Evolutionary conservation across 2,329 filamentous ascomycete genomes (phyloP).

Genomic region (Juglanconis oblonga): DNA sequence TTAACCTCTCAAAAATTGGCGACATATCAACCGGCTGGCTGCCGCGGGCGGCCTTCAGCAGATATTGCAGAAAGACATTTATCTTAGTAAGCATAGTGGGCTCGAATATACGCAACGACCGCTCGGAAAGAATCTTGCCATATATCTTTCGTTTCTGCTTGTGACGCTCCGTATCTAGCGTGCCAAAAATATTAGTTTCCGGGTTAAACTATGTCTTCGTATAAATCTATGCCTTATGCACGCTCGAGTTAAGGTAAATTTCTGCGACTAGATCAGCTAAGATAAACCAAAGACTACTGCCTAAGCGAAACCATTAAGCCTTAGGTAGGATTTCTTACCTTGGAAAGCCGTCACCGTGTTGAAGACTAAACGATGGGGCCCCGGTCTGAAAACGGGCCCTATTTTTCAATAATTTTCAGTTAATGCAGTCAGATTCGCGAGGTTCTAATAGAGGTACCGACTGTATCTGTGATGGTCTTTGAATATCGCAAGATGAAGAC

Average conservation of each 20-base stretch:
- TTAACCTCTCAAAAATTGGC: conserved; percentile 8
- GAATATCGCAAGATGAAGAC: background rate
- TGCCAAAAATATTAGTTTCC: conserved; percentile 10
- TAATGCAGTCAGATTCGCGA: no score
- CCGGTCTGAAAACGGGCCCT: conserved; percentile 14
- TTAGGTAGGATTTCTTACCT: no score
- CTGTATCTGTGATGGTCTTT: background rate
- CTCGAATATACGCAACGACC: conserved; percentile 17
- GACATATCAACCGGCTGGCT: conserved; percentile 18
- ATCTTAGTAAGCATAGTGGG: conserved; percentile 15
- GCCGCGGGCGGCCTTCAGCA: background rate
- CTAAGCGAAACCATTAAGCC: no score
- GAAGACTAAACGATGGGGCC: conserved; percentile 18
- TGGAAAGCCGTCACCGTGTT: conserved; percentile 16
- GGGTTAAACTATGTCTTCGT: background rate
- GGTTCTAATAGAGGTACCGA: background rate
- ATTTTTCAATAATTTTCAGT: background rate
- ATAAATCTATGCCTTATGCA: conserved; percentile 10
- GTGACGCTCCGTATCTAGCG: conserved; percentile 12
- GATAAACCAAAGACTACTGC: background rate
- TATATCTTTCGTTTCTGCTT: conserved; percentile 16
- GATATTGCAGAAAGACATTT: conserved; percentile 16
- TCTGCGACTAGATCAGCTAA: no score
- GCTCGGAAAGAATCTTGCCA: conserved; percentile 15
- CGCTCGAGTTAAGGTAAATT: conserved; percentile 16